Base-by-base conservation (phyloP, 148 eudicot genomes). In the Oxyria digyna region DNA sequence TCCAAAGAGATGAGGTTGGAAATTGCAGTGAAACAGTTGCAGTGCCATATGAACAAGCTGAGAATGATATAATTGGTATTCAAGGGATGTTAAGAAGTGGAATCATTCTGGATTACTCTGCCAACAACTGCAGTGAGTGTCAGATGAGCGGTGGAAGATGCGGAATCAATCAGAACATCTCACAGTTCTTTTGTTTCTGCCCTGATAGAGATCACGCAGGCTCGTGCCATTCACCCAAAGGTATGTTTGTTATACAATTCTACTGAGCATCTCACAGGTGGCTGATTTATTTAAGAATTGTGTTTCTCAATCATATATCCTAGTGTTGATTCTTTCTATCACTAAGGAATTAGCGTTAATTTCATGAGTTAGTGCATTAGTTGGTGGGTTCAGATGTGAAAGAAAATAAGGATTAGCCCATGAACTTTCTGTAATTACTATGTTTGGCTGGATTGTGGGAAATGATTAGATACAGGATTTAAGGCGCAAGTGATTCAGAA, bases 71-170 rank as follows among this genome's bases (percentile, higher is more conserved):
- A 45, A 17, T n/a, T 68, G 67, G 26, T 57, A 45, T 69, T 62
- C 21, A 14, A 18, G 42, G 17, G n/a, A 21, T 42, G 21, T 18
- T 68, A 41, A 74, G 54, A 31, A 69, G 32, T 10, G 72, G 70
- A 2, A 26, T 74, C 4, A 3, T 7, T 11, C 14, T 68, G 37
- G 14, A 42, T 8, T 74, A 65, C 55, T 18, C 24, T 3, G 68
- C 68, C 35, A 18, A 37, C 10, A 69, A 42, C 64, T 69, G 72
- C 59, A 69, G 23, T 43, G 27, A 20, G 12, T 57, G 76, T 26
- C 10, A 1, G 1, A 37, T 13, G 8, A 74, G 76, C 7, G 72
- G 67, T 3, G 72, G 76, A 67, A 37, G 59, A 24, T 68, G 76
- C 18, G 72, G 72, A 11, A 27, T 45, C 14, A 2, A 8, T 17